Percentiles rank a stretch among this genome's conserved stretches.
Evolutionary conservation across 1,284 basidiomycete species (phyloP).

Genomic region (Malassezia sp.): DNA sequence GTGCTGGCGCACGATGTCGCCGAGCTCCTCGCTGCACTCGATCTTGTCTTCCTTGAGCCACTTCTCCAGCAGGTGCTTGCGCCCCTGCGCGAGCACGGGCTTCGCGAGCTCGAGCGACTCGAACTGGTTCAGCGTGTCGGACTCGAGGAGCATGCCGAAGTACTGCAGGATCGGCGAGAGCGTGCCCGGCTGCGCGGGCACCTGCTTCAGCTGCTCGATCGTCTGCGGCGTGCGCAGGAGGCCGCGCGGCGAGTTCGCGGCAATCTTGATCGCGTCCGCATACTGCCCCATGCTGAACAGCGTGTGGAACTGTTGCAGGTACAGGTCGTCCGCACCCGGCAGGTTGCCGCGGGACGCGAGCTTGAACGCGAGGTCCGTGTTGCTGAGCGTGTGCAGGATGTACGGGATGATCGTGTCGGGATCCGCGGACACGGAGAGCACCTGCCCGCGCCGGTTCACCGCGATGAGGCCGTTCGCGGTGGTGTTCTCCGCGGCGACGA

Average conservation of each 20-base stretch:
- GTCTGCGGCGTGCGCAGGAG: conserved; percentile 89
- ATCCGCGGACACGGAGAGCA: conserved; percentile 91
- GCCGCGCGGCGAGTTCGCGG: conserved; percentile 91
- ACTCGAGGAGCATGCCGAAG: conserved; percentile 94
- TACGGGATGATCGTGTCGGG: conserved; percentile 93
- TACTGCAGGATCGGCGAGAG: conserved; percentile 96
- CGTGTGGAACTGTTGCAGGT: conserved; percentile 87
- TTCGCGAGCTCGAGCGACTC: conserved; percentile 93
- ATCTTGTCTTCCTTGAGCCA: conserved; percentile 99
- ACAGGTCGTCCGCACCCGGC: conserved; percentile 94
- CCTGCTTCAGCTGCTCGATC: conserved; percentile 95
- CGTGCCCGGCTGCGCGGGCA: conserved; percentile 76
- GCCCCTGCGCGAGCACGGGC: conserved; percentile 88
- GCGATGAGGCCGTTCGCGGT: conserved; percentile 90
- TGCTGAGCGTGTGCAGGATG: conserved; percentile 84
- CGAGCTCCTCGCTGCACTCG: conserved; percentile 95
- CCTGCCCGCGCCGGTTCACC: conserved; percentile 98
- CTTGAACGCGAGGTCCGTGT: conserved; percentile 96
- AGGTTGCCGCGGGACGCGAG: conserved; percentile 92
- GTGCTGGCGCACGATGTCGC: conserved; percentile 85
- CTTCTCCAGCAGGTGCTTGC: conserved; percentile 95
- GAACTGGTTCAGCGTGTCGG: conserved; percentile 90
- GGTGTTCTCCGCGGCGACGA: conserved; percentile 94
- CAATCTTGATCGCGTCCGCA: conserved; percentile 93
- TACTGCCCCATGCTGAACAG: conserved; percentile 83